These are phyloP conservation scores for Globisporangium splendens DNA, from an alignment of 352 stramenopile genomes.

Conservation along the genomic window DNA sequence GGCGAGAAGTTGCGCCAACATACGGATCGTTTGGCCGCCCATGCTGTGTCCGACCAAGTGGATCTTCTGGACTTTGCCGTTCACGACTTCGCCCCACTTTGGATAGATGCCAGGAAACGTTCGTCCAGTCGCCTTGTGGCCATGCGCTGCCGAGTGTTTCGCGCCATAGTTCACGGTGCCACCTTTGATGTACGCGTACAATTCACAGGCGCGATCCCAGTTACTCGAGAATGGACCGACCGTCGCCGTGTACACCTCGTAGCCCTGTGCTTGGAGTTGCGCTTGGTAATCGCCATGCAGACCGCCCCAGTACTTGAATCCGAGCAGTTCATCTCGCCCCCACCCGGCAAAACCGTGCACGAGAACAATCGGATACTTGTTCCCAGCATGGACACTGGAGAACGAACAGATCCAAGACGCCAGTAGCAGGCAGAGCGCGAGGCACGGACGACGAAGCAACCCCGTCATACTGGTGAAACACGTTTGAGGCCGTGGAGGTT, in stretches of 20 bases:
- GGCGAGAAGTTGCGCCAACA: conserved; percentile 35
- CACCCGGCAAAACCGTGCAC: conserved; percentile 40
- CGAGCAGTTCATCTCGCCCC: conserved; percentile 23
- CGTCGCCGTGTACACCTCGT: conserved; percentile 23
- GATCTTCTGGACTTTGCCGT: conserved; percentile 36
- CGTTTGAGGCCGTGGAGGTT: no score
- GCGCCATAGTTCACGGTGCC: conserved; percentile 36
- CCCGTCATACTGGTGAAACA: no score
- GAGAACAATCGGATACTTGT: conserved; percentile 30
- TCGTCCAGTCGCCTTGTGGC: conserved; percentile 24
- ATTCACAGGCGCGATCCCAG: conserved; percentile 46
- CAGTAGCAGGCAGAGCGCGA: not conserved
- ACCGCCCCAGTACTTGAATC: conserved; percentile 31
- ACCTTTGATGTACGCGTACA: conserved; percentile 49
- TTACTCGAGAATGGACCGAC: conserved; percentile 34
- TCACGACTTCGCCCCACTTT: conserved; percentile 31
- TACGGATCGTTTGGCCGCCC: conserved; percentile 37
- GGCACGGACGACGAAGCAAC: not conserved
- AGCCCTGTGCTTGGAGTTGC: conserved; percentile 24
- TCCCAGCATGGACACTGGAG: not conserved
- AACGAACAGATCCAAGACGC: not conserved
- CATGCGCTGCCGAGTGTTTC: conserved; percentile 24
- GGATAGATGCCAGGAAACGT: conserved; percentile 33
- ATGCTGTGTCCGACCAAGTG: conserved; percentile 38
- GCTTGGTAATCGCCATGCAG: conserved; percentile 29